Conservation (phyloP, 2,329 filamentous ascomycete species). For the Sarocladium strictum region DNA sequence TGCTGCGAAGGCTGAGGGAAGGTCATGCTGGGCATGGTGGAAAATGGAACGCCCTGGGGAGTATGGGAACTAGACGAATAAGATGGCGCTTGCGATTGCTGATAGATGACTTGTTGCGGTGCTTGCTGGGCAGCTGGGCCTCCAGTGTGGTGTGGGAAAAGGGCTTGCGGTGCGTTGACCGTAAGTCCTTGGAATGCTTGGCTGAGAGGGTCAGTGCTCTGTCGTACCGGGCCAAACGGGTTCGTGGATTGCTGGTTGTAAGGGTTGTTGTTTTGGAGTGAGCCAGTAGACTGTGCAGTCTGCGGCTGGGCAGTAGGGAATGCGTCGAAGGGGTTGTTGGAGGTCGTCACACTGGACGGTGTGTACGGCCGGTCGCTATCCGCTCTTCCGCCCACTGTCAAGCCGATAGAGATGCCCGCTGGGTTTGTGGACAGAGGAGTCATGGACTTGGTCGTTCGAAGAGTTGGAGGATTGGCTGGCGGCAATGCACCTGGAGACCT, state of each 20-base stretch:
- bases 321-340: slow-evolving; percentile 65
- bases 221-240: slow-evolving; percentile 56
- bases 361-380: slow-evolving; percentile 29
- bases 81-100: slow-evolving; percentile 35
- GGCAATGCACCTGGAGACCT: slow-evolving; percentile 23
- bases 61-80: slow-evolving; percentile 31
- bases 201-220: slow-evolving; percentile 41
- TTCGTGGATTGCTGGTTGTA: slow-evolving; percentile 53
- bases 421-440: slow-evolving; percentile 40
- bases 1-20: slow-evolving; percentile 29
- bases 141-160: slow-evolving; percentile 74
- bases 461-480: slow-evolving; percentile 18
- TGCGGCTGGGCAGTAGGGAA: slow-evolving; percentile 49
- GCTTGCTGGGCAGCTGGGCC: slow-evolving; percentile 41
- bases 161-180: slow-evolving; percentile 51
- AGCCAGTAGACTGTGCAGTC: slow-evolving; percentile 60
- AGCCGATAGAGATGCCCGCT: slow-evolving; percentile 23
- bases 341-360: slow-evolving; percentile 32
- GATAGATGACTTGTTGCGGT: slow-evolving; percentile 34
- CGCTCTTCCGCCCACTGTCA: slow-evolving; percentile 21
- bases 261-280: slow-evolving; percentile 50
- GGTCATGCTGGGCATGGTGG: slow-evolving; percentile 35
- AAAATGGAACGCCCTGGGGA: slow-evolving; percentile 33
- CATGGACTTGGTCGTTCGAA: slow-evolving; percentile 45
- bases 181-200: slow-evolving; percentile 73